These are phyloP conservation scores for Excoecaria cochinchinensis DNA, from an alignment of 345 rosid species.

Conservation along the genomic window DNA sequence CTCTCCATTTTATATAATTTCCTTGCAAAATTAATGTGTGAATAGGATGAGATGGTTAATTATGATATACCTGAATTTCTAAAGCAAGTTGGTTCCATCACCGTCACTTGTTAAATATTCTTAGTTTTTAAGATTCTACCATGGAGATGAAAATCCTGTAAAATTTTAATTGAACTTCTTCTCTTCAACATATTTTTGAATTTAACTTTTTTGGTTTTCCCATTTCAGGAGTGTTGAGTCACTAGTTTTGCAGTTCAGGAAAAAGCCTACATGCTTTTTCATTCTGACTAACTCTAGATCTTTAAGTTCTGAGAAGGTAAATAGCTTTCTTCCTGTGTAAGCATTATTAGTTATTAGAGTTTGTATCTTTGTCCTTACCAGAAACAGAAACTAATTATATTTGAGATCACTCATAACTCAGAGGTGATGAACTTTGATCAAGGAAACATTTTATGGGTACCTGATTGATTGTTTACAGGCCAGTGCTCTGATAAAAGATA, in stretches of 20 bases:
- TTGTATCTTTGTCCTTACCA: neutral
- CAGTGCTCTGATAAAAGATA: constrained; percentile 59
- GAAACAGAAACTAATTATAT: neutral
- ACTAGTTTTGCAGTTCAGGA: constrained; percentile 65
- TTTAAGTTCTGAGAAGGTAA: constrained; percentile 84
- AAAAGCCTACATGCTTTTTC: constrained; percentile 79
- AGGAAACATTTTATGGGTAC: constrained; percentile 20
- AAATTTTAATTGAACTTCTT: neutral
- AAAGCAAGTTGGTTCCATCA: neutral
- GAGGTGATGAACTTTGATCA: neutral
- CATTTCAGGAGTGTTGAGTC: constrained; percentile 69
- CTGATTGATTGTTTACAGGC: constrained; percentile 53
- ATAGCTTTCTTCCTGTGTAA: constrained; percentile 13
- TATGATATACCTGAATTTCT: neutral
- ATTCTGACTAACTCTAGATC: constrained; percentile 91
- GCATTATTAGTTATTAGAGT: constrained; percentile 9
- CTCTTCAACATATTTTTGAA: neutral
- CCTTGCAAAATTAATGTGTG: neutral
- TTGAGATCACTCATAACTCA: neutral
- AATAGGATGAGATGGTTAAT: neutral
- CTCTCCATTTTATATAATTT: neutral
- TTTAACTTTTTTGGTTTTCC: neutral
- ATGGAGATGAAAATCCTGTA: constrained; percentile 2
- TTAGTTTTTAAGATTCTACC: neutral
- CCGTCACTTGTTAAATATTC: neutral